Base-by-base conservation (phyloP, 2,329 filamentous ascomycete genomes). In the Zalaria obscura region DNA sequence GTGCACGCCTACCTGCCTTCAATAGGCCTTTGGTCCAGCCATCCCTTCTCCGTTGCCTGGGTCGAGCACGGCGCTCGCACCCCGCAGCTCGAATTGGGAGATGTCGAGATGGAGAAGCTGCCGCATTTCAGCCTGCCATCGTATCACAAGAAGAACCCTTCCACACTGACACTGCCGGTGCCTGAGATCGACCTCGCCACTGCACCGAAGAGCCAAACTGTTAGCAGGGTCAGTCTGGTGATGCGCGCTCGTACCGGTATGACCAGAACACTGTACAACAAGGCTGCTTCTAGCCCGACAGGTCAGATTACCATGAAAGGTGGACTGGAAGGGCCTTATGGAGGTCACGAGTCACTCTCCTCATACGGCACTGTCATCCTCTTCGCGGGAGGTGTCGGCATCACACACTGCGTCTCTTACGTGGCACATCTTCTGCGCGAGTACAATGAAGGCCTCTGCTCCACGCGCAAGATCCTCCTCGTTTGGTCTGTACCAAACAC, bases 401-500 rank as follows among this genome's bases (percentile, higher is more conserved):
- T 89, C 52, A 86, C 83, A 1, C 83, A 89, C 52, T 80, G 82
- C 48, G 76, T 87, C 26, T 80, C 80, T 40, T 81, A 84, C 56
- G 73, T 88, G 33, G 76, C 79, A 43, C 75, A 85, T 48, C 72
- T 89, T 1, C 75, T 88, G 27, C 66, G 70, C 4, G 80, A 81
- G 33, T 83, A 74, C 57, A 70, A 72, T 45, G 75, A 79, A 47
- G 77, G 78, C 43, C 84, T 78, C 0, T 77, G 81, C 4, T 79
- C 81, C 1, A 76, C 80, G 1, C 75, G 80, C 47, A 82, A 78
- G 56, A 70, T 88, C 39, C 67, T 85, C 4, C 70, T 89, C 25
- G 76, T 87, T 34, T 89, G 83, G 83, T 78, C 78, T 38, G 82
- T 89, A 43, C 83, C 83, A 52, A 81, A 74, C 52, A 80, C 80